phyloP scores from a whole-genome alignment of 1,284 basidiomycete genomes.

The Xerocomus nothofagi region DNA sequence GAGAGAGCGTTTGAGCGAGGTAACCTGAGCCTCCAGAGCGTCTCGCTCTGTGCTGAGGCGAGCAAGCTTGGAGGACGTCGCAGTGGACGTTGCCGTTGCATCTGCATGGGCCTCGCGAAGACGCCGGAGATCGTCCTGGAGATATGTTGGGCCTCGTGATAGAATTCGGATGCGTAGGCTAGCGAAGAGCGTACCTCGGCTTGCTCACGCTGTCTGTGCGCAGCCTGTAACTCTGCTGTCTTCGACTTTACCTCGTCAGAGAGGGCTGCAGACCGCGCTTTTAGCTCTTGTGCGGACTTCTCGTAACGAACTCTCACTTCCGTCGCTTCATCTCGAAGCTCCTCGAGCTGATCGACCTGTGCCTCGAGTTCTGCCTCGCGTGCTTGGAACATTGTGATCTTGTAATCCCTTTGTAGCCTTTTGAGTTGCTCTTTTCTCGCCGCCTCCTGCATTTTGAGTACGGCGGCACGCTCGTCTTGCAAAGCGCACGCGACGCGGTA shows the following conservation, averaged over 20 bases:
- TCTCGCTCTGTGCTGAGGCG: conserved; percentile 59
- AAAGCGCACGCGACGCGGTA: conserved; percentile 52
- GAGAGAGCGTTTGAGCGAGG: conserved; percentile 54
- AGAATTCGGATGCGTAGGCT: neutral
- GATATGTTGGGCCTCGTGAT: neutral
- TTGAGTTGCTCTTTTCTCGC: conserved; percentile 55
- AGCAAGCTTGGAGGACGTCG: conserved; percentile 51
- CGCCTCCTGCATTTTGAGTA: conserved; percentile 53
- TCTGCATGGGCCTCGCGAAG: conserved; percentile 50
- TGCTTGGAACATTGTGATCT: conserved; percentile 62
- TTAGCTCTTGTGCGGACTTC: conserved; percentile 31
- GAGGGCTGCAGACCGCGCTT: conserved; percentile 35
- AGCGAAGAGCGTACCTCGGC: conserved; percentile 40
- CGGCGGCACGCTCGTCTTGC: conserved; percentile 48
- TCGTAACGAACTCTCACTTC: conserved; percentile 32
- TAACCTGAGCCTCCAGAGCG: conserved; percentile 49
- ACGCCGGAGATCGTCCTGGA: conserved; percentile 43
- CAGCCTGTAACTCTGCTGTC: conserved; percentile 36
- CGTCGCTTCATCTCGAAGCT: conserved; percentile 38
- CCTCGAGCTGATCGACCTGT: conserved; percentile 46
- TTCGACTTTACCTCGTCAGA: conserved; percentile 41
- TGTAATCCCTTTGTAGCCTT: conserved; percentile 58
- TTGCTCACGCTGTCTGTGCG: conserved; percentile 43
- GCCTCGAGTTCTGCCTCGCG: conserved; percentile 59
- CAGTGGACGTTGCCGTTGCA: conserved; percentile 45